Evolutionary conservation across 2,329 filamentous ascomycete genomes (phyloP), one percentile per base, ranked within the genome.

Genomic region (Nannizziopsis barbatae): DNA sequence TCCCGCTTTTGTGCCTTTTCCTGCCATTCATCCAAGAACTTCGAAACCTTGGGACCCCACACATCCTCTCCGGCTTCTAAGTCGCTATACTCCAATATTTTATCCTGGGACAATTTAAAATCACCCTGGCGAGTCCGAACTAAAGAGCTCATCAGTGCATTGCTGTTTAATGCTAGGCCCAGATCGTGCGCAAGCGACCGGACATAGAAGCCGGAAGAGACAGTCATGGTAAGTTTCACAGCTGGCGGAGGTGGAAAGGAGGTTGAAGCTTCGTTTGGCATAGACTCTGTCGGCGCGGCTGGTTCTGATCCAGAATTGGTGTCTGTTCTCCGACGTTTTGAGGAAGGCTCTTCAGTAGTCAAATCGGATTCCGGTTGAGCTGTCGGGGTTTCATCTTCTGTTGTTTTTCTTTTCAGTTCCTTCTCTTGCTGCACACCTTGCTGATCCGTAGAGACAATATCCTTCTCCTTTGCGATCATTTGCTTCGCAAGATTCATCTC

Each of bases 121-220:
- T 87, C 79, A 14, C 80, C 85, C 67, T 98, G 92, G 45, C 84
- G 79, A 2, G 80, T 84, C 47, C 92, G 82, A 49, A 84, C 76
- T 15, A 98, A 77, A 57, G 84, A 81, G 17, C 85, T 80, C 90
- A 98, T 96, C 55, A 92, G 74, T 31, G 77, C 92, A 18, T 86
- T 80, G 10, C 87, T 94, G 45, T 78, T 80, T 11, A 95, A 75
- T 56, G 86, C 87, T 55, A 81, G 73, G 17, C 90, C 92, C 2
- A 98, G 75, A 60, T 98, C 92, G 62, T 96, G 88, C 58, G 87
- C 89, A 57, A 98, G 80, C 50, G 85, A 93, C 53, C 92, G 84
- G 11, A 98, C 89, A 65, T 98, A 98, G 73, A 95, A 98, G 35
- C 92, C 92, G 0, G 88, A 94, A 1, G 88, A 88, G 45, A 95